Base-by-base conservation (phyloP, 23 red algal genomes). In the Gracilaria domingensis region DNA sequence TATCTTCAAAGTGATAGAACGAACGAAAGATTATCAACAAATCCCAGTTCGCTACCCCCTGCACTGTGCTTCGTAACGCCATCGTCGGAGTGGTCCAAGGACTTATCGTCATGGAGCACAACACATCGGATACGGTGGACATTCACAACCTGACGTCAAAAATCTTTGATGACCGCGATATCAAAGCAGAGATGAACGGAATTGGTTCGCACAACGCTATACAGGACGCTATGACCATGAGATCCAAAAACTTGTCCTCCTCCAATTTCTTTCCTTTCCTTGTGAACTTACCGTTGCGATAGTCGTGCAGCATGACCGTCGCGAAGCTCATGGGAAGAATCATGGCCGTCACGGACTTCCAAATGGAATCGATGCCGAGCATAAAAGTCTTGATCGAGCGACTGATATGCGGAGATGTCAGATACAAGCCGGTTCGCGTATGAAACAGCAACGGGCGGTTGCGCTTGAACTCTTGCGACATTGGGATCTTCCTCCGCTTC, bases 181-280 rank as follows among this genome's bases (percentile, higher is more conserved):
- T n/a, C n/a, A n/a, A n/a, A n/a, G n/a, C n/a, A n/a, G n/a, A n/a
- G n/a, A n/a, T n/a, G n/a, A n/a, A n/a, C n/a, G n/a, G n/a, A n/a
- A n/a, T n/a, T n/a, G n/a, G n/a, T n/a, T n/a, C n/a, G n/a, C n/a
- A n/a, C n/a, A n/a, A n/a, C n/a, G n/a, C n/a, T n/a, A n/a, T n/a
- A n/a, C n/a, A n/a, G n/a, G n/a, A n/a, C n/a, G n/a, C n/a, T n/a
- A n/a, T n/a, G n/a, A n/a, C n/a, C n/a, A 84, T 23, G 2, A 39
- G 38, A 4, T 84, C 80, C 80, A 84, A 24, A 65, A 84, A 84
- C 55, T 60, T 35, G 8, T 60, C 80, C 65, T 84, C 80, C 1
- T 9, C 8, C 4, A 84, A 9, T 1, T 40, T 79, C 8, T 21
- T n/a, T 24, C 55, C 55, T 4, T n/a, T 84, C 34, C 60, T 66